Evolutionary conservation across 176 grass and related monocot species (phyloP).

Genomic region (Rhynchospora pubera): DNA sequence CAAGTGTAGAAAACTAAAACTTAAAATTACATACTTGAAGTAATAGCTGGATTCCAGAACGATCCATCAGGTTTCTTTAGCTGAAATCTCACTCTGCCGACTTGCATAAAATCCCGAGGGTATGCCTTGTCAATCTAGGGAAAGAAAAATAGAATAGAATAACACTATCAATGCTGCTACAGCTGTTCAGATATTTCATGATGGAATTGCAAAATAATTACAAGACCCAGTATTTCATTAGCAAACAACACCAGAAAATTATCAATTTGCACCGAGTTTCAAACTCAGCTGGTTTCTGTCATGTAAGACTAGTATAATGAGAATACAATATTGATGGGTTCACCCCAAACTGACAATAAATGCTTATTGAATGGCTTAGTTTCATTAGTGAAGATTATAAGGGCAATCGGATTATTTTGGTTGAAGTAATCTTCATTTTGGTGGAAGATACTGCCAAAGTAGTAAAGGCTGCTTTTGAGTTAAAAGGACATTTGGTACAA

Average conservation of each 20-base stretch:
- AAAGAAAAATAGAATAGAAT: neutral
- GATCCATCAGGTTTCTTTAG: slow-evolving; percentile 78
- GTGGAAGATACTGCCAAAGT: neutral
- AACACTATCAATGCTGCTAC: neutral
- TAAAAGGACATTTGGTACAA: too few species aligned
- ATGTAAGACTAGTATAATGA: neutral
- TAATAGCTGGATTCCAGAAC: slow-evolving; percentile 58
- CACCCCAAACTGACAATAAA: neutral
- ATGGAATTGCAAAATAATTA: neutral
- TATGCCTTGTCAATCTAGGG: slow-evolving; percentile 83
- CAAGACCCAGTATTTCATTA: neutral
- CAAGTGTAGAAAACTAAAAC: neutral
- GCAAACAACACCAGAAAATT: neutral
- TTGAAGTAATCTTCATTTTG: neutral
- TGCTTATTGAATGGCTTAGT: neutral
- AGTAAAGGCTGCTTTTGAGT: neutral
- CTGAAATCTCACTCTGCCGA: slow-evolving; percentile 83
- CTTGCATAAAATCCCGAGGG: slow-evolving; percentile 87
- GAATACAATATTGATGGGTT: neutral
- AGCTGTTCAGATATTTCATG: neutral
- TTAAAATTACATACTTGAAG: slow-evolving; percentile 50
- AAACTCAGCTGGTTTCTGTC: neutral
- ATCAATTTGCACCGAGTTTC: neutral
- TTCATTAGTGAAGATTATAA: neutral
- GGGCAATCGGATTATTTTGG: neutral